Evolutionary conservation across 306 rosid genomes (phyloP), one percentile per base, ranked within the genome.

Genomic region (Pyrus communis): DNA sequence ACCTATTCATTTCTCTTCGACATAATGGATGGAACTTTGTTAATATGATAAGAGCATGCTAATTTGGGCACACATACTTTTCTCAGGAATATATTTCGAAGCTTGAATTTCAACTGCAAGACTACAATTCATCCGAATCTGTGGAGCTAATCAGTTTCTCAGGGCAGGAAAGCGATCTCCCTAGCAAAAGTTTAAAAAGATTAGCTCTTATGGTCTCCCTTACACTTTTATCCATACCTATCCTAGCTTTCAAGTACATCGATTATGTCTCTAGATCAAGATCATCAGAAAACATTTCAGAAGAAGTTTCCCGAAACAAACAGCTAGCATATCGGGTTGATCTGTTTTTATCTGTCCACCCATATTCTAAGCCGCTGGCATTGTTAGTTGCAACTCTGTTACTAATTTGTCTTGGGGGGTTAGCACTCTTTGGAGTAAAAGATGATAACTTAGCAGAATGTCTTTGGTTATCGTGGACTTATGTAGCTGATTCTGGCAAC

Each of bases 391-490:
- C 93, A 71, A 93, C 96, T 22, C 82, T 91, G n/a, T 64, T 91
- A 73, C 90, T 93, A 57, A 93, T 93, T 80, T 85, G 80, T 75
- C 90, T 91, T 10, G 96, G 98, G 65, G 98, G 91, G 1, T 83
- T 93, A 80, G 91, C 98, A 69, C 89, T 93, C 67, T 91, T 84
- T 71, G 98, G 98, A 55, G 98, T 91, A 67, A 93, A 90, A 52
- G 85, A 90, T 25, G 91, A 89, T 62, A 80, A 79, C 84, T 82
- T 93, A 49, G 85, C 79, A 0, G 87, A 91, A 69, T 89, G 96
- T 79, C 96, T 93, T 74, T 93, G 96, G 98, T 76, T 93, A 73
- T 93, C 98, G 11, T 93, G 98, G 98, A 89, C 95, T 46, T 91
- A 88, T 71, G 87, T 93, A 65, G 98, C 98, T 80, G 91, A 87